phyloP scores from a whole-genome alignment of 176 grass and related monocot species.

The Raddia guianensis region DNA sequence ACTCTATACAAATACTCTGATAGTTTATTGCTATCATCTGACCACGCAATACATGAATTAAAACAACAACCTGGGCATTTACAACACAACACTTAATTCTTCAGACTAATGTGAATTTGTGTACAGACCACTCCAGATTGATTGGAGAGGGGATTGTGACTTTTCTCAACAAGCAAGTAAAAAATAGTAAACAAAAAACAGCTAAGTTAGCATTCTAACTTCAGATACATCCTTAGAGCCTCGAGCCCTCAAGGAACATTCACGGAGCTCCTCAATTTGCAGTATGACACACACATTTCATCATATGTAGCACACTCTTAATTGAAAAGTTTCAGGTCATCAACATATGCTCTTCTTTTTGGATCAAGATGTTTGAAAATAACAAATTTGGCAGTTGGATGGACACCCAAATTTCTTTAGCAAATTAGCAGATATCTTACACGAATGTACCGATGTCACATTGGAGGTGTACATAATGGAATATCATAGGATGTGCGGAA shows the following conservation, averaged over 20 bases:
- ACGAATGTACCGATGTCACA: slow-evolving; percentile 44
- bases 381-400: not conserved
- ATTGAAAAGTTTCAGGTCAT: slow-evolving; percentile 20
- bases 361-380: slow-evolving; percentile 9
- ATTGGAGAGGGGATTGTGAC: not conserved
- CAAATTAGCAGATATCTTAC: slow-evolving; percentile 20
- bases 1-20: slow-evolving; percentile 21
- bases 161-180: slow-evolving; percentile 27
- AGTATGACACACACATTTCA: slow-evolving; percentile 26
- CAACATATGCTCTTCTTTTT: not conserved
- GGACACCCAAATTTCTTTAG: slow-evolving; percentile 22
- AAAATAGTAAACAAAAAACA: slow-evolving; percentile 22
- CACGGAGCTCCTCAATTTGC: slow-evolving; percentile 8
- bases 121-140: slow-evolving; percentile 34
- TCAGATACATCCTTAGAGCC: not conserved
- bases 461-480: slow-evolving; percentile 48
- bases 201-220: slow-evolving; percentile 33
- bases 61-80: slow-evolving; percentile 13
- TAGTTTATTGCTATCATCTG: not conserved
- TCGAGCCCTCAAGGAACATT: not conserved
- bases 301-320: not conserved
- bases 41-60: not conserved
- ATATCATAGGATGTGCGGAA: slow-evolving; percentile 84
- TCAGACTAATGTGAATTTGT: slow-evolving; percentile 8
- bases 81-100: slow-evolving; percentile 32